Base-by-base conservation (phyloP, 192 early-diverging fungal genomes). In the Coemansia sp. region DNA sequence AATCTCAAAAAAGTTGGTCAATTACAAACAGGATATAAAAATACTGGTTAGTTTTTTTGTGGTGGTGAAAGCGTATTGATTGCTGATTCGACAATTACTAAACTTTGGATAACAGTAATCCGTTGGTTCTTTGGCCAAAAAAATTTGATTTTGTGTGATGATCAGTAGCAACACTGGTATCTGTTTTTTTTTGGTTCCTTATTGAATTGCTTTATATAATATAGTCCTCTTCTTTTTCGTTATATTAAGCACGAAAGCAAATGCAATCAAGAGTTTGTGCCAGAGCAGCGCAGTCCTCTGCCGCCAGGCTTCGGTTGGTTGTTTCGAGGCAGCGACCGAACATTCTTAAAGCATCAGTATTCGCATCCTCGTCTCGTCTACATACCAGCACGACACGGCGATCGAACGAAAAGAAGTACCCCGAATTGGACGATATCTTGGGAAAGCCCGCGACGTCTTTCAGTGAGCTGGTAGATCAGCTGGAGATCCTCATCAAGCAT, bases 401-500 rank as follows among this genome's bases (percentile, higher is more conserved):
- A 40, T 29, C 56, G 12, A 55, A 49, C 43, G 37, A 57, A 7
- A 60, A 56, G 31, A 35, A 74, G 61, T 68, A 72, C 29, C 69
- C 68, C 0, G 72, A 67, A 29, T 58, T 74, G 16, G 72, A 74
- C 2, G 72, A 71, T n/a, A 71, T 74, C 8, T 29, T 74, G 12
- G 72, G 66, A 13, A 59, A 61, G 40, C 72, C 78, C 3, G 79
- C 79, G 0, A 43, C 52, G 12, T 63, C 67, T 21, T 76, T 82
- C 46, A 45, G 43, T 25, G 61, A 82, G 61, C 48, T 82, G 58
- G 59, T 82, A 4, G 65, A 52, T 5, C 79, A 77, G 68, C 61
- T 82, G 2, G 79, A 82, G 40, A 63, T 51, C 7, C 61, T 77
- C 20, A 66, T 82, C 59, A 77, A 77, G 45, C 71, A 82, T 26